These are phyloP conservation scores for Trichoderma simmonsii DNA, from an alignment of 2,329 filamentous ascomycete genomes.

Conservation along the genomic window DNA sequence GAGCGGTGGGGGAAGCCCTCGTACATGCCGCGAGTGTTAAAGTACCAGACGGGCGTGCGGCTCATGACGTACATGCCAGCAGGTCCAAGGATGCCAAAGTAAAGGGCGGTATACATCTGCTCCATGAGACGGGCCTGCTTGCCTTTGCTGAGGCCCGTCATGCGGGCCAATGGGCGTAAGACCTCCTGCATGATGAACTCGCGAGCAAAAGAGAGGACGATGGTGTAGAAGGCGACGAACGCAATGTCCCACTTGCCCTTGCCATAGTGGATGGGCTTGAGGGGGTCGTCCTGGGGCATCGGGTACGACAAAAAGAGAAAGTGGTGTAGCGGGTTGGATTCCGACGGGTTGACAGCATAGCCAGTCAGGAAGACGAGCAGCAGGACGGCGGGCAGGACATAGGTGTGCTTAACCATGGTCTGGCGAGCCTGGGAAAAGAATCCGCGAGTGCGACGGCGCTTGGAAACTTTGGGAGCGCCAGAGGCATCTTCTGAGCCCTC, in stretches of 20 bases:
- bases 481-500: not conserved
- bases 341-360: conserved; percentile 73
- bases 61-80: conserved; percentile 89
- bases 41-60: conserved; percentile 90
- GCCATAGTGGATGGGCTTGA: conserved; percentile 66
- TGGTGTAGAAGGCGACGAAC: conserved; percentile 83
- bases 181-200: conserved; percentile 95
- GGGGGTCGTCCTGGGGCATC: conserved; percentile 48
- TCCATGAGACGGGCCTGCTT: conserved; percentile 96
- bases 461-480: conserved; percentile 41
- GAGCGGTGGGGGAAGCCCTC: conserved; percentile 80
- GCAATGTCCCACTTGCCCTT: conserved; percentile 85
- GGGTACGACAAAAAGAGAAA: conserved; percentile 91
- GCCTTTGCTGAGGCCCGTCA: conserved; percentile 66
- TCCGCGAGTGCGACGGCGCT: conserved; percentile 55
- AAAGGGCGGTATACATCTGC: conserved; percentile 89
- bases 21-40: conserved; percentile 89
- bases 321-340: conserved; percentile 73
- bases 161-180: conserved; percentile 70
- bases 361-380: conserved; percentile 59
- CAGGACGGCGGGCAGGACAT: conserved; percentile 65
- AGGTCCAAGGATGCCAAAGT: conserved; percentile 80
- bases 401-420: conserved; percentile 59
- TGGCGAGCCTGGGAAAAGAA: conserved; percentile 48
- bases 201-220: conserved; percentile 88